A percentile compares a stretch with the other conserved stretches of the same genome.
phyloP scores from a whole-genome alignment of 352 stramenopile species.

The Phytopythium oedochilum region DNA sequence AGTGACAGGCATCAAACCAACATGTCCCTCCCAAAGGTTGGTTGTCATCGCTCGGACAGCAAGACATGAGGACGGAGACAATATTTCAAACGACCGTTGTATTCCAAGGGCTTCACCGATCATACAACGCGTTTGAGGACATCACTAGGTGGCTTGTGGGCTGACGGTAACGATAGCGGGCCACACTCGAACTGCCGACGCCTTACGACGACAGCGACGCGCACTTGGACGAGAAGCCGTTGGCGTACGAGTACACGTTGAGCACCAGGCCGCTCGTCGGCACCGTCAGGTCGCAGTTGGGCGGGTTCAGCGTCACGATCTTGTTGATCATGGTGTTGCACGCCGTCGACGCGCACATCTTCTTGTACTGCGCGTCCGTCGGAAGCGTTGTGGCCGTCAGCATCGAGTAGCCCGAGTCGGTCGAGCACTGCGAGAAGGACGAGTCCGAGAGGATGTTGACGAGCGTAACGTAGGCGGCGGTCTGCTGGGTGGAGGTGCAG shows the following conservation, averaged over 20 bases:
- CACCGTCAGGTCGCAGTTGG: conserved; percentile 22
- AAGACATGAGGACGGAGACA: no score
- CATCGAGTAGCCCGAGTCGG: conserved; percentile 19
- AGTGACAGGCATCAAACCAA: no score
- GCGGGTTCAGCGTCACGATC: conserved; percentile 17
- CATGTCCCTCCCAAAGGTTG: no score
- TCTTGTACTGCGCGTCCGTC: conserved; percentile 12
- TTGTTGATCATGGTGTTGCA: conserved; percentile 18
- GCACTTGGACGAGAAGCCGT: conserved; percentile 30
- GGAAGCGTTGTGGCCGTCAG: conserved; percentile 17
- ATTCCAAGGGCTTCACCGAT: no score
- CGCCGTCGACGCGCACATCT: conserved; percentile 19
- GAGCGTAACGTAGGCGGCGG: conserved; percentile 13
- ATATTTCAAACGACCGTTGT: no score
- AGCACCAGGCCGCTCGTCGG: conserved; percentile 20
- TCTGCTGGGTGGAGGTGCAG: conserved; percentile 16
- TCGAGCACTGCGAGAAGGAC: conserved; percentile 11
- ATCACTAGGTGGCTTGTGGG: no score
- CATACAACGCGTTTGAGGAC: no score
- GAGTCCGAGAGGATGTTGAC: conserved; percentile 13
- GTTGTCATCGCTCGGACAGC: no score
- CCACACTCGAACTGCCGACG: no score
- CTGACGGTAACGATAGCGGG: no score
- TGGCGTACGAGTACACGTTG: conserved; percentile 23
- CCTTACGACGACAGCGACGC: conserved; percentile 49